These are phyloP conservation scores for Pythium dissimile DNA, from an alignment of 352 stramenopile species.

Conservation along the genomic window DNA sequence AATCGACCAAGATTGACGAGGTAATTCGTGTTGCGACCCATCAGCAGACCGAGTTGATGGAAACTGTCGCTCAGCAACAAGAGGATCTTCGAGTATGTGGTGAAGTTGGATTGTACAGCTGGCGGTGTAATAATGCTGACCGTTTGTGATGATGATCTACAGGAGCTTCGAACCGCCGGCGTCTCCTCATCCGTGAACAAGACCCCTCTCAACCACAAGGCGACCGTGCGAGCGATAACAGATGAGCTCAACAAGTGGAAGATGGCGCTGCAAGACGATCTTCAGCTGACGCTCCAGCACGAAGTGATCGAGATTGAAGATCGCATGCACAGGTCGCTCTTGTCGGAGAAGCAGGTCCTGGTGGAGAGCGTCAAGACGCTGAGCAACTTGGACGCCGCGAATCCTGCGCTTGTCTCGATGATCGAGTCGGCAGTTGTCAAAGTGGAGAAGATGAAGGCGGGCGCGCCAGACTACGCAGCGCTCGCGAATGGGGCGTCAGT, in stretches of 20 bases:
- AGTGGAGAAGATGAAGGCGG: conserved; percentile 43
- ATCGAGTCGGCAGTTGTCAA: conserved; percentile 37
- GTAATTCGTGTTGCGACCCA: neutral
- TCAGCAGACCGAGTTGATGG: conserved; percentile 10
- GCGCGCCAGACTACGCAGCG: conserved; percentile 58
- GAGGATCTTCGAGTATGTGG: conserved; percentile 15
- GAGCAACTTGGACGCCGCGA: conserved; percentile 42
- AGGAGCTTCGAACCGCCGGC: conserved; percentile 6
- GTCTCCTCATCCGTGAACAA: neutral
- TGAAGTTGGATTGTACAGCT: neutral
- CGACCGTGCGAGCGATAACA: conserved; percentile 19
- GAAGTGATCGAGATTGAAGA: conserved; percentile 57
- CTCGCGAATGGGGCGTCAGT: conserved; percentile 64
- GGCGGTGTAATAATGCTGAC: too few relatives aligned
- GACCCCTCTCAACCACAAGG: neutral
- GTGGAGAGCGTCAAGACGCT: conserved; percentile 50
- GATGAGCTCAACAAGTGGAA: conserved; percentile 33
- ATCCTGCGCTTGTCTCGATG: conserved; percentile 55
- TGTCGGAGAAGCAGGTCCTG: conserved; percentile 54
- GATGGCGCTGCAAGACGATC: conserved; percentile 20
- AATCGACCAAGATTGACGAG: conserved; percentile 13
- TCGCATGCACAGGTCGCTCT: conserved; percentile 52
- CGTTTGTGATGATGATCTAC: too few relatives aligned
- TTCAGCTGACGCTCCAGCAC: conserved; percentile 43
- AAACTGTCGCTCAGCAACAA: conserved; percentile 14